Evolutionary conservation across 192 early-diverging fungal genomes (phyloP), one percentile per base, ranked within the genome.

Genomic region (Gamsiella multidivaricata): DNA sequence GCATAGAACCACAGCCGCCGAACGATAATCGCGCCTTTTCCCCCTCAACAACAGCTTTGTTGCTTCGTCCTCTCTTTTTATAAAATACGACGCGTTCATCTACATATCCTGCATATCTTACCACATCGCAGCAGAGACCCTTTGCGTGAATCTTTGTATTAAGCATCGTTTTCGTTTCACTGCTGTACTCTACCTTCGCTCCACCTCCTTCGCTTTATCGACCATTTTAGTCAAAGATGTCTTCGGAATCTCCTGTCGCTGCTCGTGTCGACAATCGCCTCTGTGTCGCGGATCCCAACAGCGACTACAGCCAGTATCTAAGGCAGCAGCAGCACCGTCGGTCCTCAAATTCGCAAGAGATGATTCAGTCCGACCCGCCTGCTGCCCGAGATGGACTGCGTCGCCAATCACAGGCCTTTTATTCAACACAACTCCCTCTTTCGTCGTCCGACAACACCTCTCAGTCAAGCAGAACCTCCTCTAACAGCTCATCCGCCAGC

Each of bases 261-360:
- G 36, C 20, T 12, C 71, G 71, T 11, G 20, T 45, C 31, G 71
- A 75, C 46, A 65, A 34, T 17, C 71, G 71, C n/a, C 41, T 75
- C 39, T 75, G 63, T 18, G 15, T 15, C 14, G 33, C 22, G 22
- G 28, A 75, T n/a, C 64, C 64, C 32, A 49, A 46, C 23, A 75
- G 64, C 26, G 57, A 66, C 25, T 66, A 75, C 42, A 61, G 33
- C n/a, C 47, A 61, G 3, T 75, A 75, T n/a, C 43, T 60, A 9
- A 47, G n/a, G 28, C 62, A 66, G n/a, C 62, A 74, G 20, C 62
- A 65, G 3, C 47, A 34, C 7, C 31, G 5, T 2, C 61, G 28
- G 3, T 34, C 14, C 0, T 9, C 33, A 3, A n/a, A 26, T 17
- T 11, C 50, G 53, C 33, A 64, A 39, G 4, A 37, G 8, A 53